These are phyloP conservation scores for Tricholoma hemisulphureum DNA, from an alignment of 768 basidiomycete genomes.

Conservation along the genomic window DNA sequence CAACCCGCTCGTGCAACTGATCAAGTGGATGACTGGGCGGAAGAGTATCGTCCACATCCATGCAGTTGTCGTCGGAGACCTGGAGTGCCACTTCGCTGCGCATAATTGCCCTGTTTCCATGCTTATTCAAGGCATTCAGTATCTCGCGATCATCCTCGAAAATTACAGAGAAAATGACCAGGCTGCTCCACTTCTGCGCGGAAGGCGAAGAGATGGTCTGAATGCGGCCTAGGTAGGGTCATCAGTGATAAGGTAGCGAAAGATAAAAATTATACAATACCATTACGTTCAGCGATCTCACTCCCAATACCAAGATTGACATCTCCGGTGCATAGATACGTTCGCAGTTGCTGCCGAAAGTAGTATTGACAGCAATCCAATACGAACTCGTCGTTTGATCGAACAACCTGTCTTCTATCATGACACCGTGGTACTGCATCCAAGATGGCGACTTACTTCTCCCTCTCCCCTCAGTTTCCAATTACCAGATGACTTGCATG, in stretches of 20 bases:
- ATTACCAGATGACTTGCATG: conserved; percentile 56
- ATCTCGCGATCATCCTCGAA: conserved; percentile 34
- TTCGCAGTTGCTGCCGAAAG: conserved; percentile 49
- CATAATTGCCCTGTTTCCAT: neutral
- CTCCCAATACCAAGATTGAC: conserved; percentile 60
- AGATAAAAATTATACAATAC: conserved; percentile 15
- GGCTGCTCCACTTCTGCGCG: conserved; percentile 44
- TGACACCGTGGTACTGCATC: neutral
- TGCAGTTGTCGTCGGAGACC: conserved; percentile 50
- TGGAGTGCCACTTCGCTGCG: conserved; percentile 11
- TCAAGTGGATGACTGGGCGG: conserved; percentile 59
- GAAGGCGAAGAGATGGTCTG: conserved; percentile 35
- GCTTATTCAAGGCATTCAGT: neutral
- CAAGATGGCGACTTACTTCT: conserved; percentile 36
- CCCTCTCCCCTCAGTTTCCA: conserved; percentile 53
- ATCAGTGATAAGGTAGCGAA: neutral
- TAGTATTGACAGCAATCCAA: conserved; percentile 68
- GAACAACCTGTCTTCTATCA: conserved; percentile 19
- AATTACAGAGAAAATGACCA: conserved; percentile 47
- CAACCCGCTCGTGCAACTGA: conserved; percentile 63
- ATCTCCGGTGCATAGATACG: conserved; percentile 68
- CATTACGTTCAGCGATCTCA: conserved; percentile 33
- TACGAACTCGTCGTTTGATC: conserved; percentile 67
- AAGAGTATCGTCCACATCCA: conserved; percentile 57
- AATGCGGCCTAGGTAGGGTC: conserved; percentile 27